A percentile compares a stretch with the other conserved stretches of the same genome.
Conservation (phyloP, 768 basidiomycete genomes). For the Termitomyces sp. region DNA sequence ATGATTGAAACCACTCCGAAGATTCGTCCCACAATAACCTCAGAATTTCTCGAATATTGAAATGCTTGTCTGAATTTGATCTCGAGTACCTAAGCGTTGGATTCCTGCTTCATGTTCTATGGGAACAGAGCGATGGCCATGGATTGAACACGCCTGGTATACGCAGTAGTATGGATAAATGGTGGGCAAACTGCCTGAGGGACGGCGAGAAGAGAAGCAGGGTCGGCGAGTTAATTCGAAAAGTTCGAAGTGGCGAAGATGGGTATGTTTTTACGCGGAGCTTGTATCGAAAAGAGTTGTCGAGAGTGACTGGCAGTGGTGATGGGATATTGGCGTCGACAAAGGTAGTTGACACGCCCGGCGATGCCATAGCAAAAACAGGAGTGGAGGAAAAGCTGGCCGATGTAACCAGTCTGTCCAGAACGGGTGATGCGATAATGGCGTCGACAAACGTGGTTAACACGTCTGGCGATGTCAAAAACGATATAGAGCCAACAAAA, state of each 20-base stretch:
- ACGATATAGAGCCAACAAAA: not conserved
- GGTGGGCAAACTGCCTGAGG: slow-evolving; percentile 76
- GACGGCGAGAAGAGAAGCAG: slow-evolving; percentile 55
- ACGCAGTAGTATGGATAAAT: slow-evolving; percentile 65
- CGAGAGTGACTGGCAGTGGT: slow-evolving; percentile 23
- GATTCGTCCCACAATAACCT: slow-evolving; percentile 73
- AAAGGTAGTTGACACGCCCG: not conserved
- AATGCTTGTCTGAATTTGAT: slow-evolving; percentile 69
- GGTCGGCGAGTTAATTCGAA: slow-evolving; percentile 46
- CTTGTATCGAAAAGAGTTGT: slow-evolving; percentile 42
- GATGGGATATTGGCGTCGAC: slow-evolving; percentile 1
- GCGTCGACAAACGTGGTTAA: not conserved
- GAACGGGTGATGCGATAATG: slow-evolving; percentile 14
- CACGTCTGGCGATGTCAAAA: not conserved
- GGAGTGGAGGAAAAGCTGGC: not conserved
- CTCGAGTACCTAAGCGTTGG: slow-evolving; percentile 61
- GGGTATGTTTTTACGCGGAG: slow-evolving; percentile 52
- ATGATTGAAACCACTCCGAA: slow-evolving; percentile 18
- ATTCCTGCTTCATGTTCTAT: slow-evolving; percentile 65
- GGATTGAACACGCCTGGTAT: slow-evolving; percentile 47
- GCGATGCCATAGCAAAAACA: no score
- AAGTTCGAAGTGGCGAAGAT: slow-evolving; percentile 40
- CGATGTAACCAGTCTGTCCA: not conserved
- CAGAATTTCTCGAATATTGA: slow-evolving; percentile 73
- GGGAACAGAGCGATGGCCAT: slow-evolving; percentile 60